Evolutionary conservation across 2,329 filamentous ascomycete species (phyloP).

Genomic region (Fusarium bulbicola): DNA sequence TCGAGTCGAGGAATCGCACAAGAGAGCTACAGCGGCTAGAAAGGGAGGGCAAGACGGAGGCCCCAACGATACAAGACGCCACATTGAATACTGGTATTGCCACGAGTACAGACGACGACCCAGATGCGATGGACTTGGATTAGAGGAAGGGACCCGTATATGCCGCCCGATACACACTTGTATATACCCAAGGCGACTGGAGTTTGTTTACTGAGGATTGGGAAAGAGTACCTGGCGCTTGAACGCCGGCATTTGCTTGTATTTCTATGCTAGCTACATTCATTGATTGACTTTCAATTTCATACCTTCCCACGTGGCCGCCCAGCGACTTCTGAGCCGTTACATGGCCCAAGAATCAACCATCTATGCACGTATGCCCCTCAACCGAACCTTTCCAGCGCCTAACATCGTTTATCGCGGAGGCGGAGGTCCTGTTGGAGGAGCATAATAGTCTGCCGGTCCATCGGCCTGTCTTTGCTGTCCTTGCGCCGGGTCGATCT

Average conservation of each 20-base stretch:
- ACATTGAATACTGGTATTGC: slow-evolving; percentile 6
- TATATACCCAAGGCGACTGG: slow-evolving; percentile 41
- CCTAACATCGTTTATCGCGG: slow-evolving; percentile 19
- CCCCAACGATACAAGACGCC: slow-evolving; percentile 9
- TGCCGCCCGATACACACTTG: slow-evolving; percentile 1
- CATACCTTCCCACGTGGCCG: slow-evolving; percentile 7
- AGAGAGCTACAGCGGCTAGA: slow-evolving; percentile 65
- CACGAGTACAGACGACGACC: slow-evolving; percentile 51
- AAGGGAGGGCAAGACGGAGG: slow-evolving; percentile 39
- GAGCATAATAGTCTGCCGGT: slow-evolving; percentile 50
- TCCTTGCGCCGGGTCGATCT: slow-evolving; percentile 63
- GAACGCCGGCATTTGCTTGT: slow-evolving; percentile 12
- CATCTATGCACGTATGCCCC: not conserved
- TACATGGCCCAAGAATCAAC: not conserved
- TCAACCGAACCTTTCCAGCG: not conserved
- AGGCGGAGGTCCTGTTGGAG: slow-evolving; percentile 56
- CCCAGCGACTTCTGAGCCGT: not conserved
- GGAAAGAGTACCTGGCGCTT: not conserved
- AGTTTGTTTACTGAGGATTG: slow-evolving; percentile 29
- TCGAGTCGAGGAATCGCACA: slow-evolving; percentile 77
- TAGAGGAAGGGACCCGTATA: slow-evolving; percentile 39
- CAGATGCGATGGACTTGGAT: slow-evolving; percentile 75
- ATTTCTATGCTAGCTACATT: slow-evolving; percentile 24
- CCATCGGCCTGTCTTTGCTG: slow-evolving; percentile 27
- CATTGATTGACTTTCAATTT: slow-evolving; percentile 26